phyloP scores from a whole-genome alignment of 23 red algal genomes.

The Cyanidium caldarium region DNA sequence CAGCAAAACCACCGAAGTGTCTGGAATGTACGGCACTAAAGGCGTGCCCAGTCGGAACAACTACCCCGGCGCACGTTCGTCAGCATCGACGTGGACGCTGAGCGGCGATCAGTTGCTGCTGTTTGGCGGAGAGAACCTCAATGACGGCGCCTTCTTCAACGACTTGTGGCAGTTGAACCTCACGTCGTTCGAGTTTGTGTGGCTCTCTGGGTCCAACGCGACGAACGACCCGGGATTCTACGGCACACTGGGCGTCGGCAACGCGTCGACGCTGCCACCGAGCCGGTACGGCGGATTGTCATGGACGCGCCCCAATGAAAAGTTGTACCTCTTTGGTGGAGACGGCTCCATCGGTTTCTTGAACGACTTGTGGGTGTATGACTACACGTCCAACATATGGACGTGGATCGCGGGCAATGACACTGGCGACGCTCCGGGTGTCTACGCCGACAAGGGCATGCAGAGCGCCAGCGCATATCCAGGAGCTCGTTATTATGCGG shows the following conservation, averaged over 20 bases:
- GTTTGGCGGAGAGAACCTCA: too few relatives aligned
- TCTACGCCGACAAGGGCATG: not conserved
- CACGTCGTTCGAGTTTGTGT: not conserved
- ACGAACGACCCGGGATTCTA: not conserved
- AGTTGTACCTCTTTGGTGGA: not conserved
- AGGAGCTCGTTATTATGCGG: not conserved
- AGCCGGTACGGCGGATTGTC: not conserved
- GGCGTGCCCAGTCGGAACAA: not conserved
- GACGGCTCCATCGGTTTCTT: not conserved
- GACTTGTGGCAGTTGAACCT: not conserved
- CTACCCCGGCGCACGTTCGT: not conserved
- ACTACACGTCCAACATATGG: not conserved
- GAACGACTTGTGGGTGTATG: constrained; percentile 2
- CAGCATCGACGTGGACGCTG: too few relatives aligned
- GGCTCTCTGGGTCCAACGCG: not conserved
- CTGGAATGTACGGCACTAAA: not conserved
- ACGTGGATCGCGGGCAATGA: not conserved
- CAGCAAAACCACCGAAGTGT: not conserved
- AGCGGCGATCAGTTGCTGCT: too few relatives aligned
- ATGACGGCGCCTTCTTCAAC: not conserved
- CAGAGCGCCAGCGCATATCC: not conserved
- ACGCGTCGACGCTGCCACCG: not conserved
- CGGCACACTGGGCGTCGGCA: not conserved
- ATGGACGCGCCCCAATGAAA: not conserved
- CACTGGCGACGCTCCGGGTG: not conserved